Evolutionary conservation across 257 asterid species (phyloP), one percentile per base, ranked within the genome.

Genomic region (Lantana camara): DNA sequence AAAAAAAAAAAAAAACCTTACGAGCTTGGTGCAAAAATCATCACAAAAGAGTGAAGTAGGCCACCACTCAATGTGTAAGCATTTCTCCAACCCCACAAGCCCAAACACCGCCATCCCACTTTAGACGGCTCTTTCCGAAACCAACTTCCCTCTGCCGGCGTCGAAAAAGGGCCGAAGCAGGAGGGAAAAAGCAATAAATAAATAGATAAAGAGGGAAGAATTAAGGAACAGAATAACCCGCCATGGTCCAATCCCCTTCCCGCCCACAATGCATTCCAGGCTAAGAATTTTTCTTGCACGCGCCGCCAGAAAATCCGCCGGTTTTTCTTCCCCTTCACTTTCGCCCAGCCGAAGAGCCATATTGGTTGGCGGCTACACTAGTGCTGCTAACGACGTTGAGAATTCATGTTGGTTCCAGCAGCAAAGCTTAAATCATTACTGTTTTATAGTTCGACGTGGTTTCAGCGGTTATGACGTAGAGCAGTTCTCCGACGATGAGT

Each of bases 401-500:
- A 55, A 32, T 56, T 17, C 60, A 67, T 65, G 71, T 27, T 45
- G 68, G 71, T 49, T 67, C 47, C 68, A 51, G 22, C 74, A 17
- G 47, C 74, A n/a, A 35, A 64, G 42, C 53, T 68, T 74, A 34
- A 65, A 34, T 55, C 21, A n/a, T 56, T 54, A 57, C 54, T 55
- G 60, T 55, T 47, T 24, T 65, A 8, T 54, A 15, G 20, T 52
- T 50, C 71, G 72, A 54, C 87, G 91, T 29, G 68, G 74, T 53
- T 83, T 80, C 65, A 79, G 79, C 19, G 69, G 87, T 19, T 90
- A 85, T 49, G 81, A 97, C 14, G 70, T 59, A 1, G 99, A 93
- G 78, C 91, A 93, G 81, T 93, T 87, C 77, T 93, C 99, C 1
- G 99, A 93, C 37, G 99, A 93, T 48, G 99, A 93, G 60, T 87